Evolutionary conservation across 345 rosid genomes (phyloP).

Genomic region (Melaleuca alternifolia): DNA sequence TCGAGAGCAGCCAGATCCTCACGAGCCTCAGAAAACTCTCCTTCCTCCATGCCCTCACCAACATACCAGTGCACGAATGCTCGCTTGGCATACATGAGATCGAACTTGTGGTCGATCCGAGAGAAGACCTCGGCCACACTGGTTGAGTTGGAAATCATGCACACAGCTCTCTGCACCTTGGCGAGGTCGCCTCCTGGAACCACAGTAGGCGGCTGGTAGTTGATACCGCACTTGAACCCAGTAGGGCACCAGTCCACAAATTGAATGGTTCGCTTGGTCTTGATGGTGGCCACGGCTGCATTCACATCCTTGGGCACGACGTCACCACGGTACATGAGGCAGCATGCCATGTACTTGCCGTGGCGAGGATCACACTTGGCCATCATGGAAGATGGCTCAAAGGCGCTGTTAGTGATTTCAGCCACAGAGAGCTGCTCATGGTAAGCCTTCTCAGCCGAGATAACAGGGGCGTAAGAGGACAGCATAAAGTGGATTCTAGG

Average conservation of each 20-base stretch:
- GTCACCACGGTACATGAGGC: slow-evolving; percentile 49
- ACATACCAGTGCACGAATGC: slow-evolving; percentile 61
- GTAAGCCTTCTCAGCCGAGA: slow-evolving; percentile 44
- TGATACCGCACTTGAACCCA: slow-evolving; percentile 49
- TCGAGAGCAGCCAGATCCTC: slow-evolving; percentile 49
- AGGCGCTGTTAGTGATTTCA: slow-evolving; percentile 57
- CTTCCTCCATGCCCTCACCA: slow-evolving; percentile 69
- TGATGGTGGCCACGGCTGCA: slow-evolving; percentile 49
- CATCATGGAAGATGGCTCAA: slow-evolving; percentile 54
- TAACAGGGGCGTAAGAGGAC: slow-evolving; percentile 52
- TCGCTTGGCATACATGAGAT: slow-evolving; percentile 51
- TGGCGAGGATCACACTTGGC: slow-evolving; percentile 58
- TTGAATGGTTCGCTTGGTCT: slow-evolving; percentile 50
- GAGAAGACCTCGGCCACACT: slow-evolving; percentile 47
- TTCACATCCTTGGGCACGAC: slow-evolving; percentile 55
- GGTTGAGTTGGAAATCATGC: slow-evolving; percentile 62
- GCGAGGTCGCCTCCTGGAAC: slow-evolving; percentile 60
- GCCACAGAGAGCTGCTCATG: slow-evolving; percentile 53
- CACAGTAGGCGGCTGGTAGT: slow-evolving; percentile 58
- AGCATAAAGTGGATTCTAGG: slow-evolving; percentile 61
- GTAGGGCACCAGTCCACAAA: slow-evolving; percentile 55
- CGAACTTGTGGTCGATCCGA: slow-evolving; percentile 50
- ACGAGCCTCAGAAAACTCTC: slow-evolving; percentile 51
- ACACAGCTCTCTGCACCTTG: slow-evolving; percentile 49
- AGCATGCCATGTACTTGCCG: slow-evolving; percentile 62